These are phyloP conservation scores for Rhododendron griersonianum DNA, from an alignment of 148 eudicot genomes.

Conservation along the genomic window DNA sequence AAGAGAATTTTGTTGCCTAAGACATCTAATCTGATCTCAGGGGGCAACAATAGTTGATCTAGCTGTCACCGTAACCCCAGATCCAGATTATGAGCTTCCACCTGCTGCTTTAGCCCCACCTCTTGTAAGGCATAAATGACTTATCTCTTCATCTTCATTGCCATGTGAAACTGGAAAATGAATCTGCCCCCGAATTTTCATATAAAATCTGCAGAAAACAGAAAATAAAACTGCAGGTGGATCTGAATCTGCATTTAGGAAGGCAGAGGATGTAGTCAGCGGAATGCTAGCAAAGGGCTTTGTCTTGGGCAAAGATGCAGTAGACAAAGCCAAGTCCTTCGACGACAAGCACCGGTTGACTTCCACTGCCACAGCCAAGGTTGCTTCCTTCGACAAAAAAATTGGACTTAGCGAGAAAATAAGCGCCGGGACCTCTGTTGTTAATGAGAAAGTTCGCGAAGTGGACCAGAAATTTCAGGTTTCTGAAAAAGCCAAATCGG, in stretches of 20 bases:
- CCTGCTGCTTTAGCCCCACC: slow-evolving; percentile 60
- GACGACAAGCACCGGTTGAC: slow-evolving; percentile 84
- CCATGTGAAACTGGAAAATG: background rate
- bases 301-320: slow-evolving; percentile 89
- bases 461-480: slow-evolving; percentile 87
- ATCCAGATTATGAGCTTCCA: slow-evolving; percentile 77
- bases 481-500: slow-evolving; percentile 85
- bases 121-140: slow-evolving; percentile 41
- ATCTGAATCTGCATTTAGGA: slow-evolving; percentile 61
- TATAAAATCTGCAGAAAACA: slow-evolving; percentile 32
- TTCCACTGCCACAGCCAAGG: slow-evolving; percentile 77
- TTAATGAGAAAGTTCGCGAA: slow-evolving; percentile 80
- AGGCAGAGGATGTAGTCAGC: slow-evolving; percentile 93
- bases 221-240: slow-evolving; percentile 33
- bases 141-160: slow-evolving; percentile 1
- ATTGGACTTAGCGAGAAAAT: slow-evolving; percentile 87
- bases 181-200: background rate
- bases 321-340: slow-evolving; percentile 80
- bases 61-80: slow-evolving; percentile 52
- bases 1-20: background rate
- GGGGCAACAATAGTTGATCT: slow-evolving; percentile 89
- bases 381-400: slow-evolving; percentile 75
- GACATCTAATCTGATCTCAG: slow-evolving; percentile 33
- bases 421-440: slow-evolving; percentile 70
- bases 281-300: slow-evolving; percentile 94